phyloP scores from a whole-genome alignment of 306 rosid species.

The Fagus sylvatica region DNA sequence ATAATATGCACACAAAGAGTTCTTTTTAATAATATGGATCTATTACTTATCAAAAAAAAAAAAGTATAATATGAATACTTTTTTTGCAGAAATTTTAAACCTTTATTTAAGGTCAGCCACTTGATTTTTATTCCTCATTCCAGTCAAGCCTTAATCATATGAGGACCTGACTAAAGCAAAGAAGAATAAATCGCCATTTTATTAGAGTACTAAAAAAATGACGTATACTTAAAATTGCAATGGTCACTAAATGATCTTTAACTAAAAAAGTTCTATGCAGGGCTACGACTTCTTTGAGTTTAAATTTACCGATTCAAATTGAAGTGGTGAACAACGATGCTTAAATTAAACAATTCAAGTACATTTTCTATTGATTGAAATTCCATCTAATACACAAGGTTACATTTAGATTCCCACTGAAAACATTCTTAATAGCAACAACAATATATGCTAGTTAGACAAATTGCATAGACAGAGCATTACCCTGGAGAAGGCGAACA shows the following conservation, averaged over 20 bases:
- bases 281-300: background rate
- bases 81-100: background rate
- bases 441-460: background rate
- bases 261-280: too few relatives aligned
- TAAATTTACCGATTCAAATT: background rate
- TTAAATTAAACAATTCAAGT: background rate
- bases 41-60: too few relatives aligned
- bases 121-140: background rate
- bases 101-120: background rate
- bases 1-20: background rate
- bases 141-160: background rate
- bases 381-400: background rate
- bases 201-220: background rate
- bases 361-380: background rate
- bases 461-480: background rate
- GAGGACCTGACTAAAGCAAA: background rate
- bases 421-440: too few relatives aligned
- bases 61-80: too few relatives aligned
- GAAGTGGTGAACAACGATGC: background rate
- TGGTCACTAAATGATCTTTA: background rate
- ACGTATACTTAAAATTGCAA: background rate
- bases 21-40: background rate
- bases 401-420: too few relatives aligned
- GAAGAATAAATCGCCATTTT: background rate
- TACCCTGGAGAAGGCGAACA: constrained; percentile 77